Base-by-base conservation (phyloP, 2,329 filamentous ascomycete species). In the Fusarium caatingaense region DNA sequence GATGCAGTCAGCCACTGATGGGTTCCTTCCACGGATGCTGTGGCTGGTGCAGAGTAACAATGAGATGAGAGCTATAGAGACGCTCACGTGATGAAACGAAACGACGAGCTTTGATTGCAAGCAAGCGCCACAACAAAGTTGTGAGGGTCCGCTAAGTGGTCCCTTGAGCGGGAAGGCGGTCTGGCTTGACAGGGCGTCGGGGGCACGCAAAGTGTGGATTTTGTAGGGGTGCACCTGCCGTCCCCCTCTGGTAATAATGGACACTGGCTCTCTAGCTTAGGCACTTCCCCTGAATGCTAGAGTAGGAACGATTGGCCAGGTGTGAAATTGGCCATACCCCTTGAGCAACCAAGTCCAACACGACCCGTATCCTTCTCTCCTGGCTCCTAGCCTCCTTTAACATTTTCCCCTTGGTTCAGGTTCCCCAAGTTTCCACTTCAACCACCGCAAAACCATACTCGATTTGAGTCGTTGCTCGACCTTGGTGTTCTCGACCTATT, bases 271-370 rank as follows among this genome's bases (percentile, higher is more conserved):
- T 67, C 54, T 50, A 53, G 53, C 60, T 55, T 62, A 55, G 65
- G 69, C 56, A 61, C 68, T 69, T 72, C 75, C 75, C 75, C 75
- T 76, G 75, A 76, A 72, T 73, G 63, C 65, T 56, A 66, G 65
- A 66, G 75, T 64, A 77, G 66, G 75, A 74, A 63, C 76, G 73
- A 77, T 76, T 76, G 76, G 76, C 76, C 68, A 74, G 60, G 73
- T 76, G 65, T 59, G 76, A 77, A 77, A 77, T 77, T 77, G 75
- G 69, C 75, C 68, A 69, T 70, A 64, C 72, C 72, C 73, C 69
- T 71, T 74, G 72, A 72, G 64, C 67, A 70, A 58, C 68, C 60
- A 72, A 63, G 40, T 72, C 65, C 55, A 72, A 70, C 69, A 61
- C 40, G 63, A 71, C 63, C 60, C 69, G 68, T 71, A 76, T 72